These are phyloP conservation scores for Syzygium aromaticum DNA, from an alignment of 345 rosid species.

Conservation along the genomic window DNA sequence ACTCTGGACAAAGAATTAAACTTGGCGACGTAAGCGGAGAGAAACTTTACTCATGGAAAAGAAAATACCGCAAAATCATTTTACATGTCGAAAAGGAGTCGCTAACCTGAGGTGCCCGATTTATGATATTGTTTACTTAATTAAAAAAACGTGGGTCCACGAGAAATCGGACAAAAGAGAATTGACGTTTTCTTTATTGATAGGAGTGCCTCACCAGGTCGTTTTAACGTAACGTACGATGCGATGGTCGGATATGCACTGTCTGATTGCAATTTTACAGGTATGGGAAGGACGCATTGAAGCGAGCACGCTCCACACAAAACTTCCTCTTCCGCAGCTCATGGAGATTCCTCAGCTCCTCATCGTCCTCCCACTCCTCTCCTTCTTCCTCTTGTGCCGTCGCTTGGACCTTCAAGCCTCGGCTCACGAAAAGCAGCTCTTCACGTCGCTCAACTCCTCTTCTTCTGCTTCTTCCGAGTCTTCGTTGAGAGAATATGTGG, in stretches of 20 bases:
- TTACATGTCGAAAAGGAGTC: neutral
- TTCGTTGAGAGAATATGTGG: slow-evolving; percentile 8
- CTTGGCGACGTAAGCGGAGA: neutral
- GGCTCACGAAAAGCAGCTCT: neutral
- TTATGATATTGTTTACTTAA: neutral
- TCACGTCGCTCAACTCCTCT: neutral
- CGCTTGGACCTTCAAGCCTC: neutral
- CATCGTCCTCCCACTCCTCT: neutral
- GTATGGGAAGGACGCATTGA: neutral
- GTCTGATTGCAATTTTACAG: neutral
- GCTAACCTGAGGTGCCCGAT: neutral
- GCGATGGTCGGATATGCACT: neutral
- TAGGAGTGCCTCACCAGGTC: neutral
- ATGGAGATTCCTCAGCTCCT: neutral
- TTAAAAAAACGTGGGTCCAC: neutral
- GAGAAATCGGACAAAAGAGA: too few species aligned
- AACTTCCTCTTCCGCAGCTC: neutral
- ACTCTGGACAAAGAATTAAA: neutral
- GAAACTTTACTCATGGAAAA: neutral
- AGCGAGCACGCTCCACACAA: too few species aligned
- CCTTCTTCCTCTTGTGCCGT: neutral
- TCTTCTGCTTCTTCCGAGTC: neutral
- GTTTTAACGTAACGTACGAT: neutral
- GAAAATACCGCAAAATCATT: neutral
- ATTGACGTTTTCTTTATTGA: neutral